Percentiles rank a stretch among this genome's conserved stretches.
Evolutionary conservation across 2,329 filamentous ascomycete genomes (phyloP).

Genomic region (Neofusicoccum sp.): DNA sequence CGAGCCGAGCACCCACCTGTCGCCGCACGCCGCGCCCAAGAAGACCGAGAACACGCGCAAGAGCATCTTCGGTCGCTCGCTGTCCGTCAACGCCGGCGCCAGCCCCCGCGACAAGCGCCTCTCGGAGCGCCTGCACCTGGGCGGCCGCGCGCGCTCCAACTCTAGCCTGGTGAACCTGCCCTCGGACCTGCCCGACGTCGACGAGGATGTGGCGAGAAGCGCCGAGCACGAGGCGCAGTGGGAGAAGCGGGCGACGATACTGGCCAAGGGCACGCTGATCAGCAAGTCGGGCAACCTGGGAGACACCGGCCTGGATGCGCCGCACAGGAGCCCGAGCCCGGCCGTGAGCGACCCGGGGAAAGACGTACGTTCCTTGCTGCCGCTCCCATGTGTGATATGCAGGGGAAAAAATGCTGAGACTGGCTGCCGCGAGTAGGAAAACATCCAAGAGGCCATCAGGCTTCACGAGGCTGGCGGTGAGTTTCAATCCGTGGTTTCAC

Average conservation of each 20-base stretch:
- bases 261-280: conserved; percentile 62
- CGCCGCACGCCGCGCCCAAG: conserved; percentile 22
- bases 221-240: conserved; percentile 63
- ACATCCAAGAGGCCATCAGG: conserved; percentile 93
- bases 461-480: conserved; percentile 77
- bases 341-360: conserved; percentile 38
- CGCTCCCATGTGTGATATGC: not conserved
- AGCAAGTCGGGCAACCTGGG: conserved; percentile 23
- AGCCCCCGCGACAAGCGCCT: conserved; percentile 46
- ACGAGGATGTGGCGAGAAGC: conserved; percentile 40
- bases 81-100: conserved; percentile 25
- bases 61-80: conserved; percentile 25
- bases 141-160: conserved; percentile 48
- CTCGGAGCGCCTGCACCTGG: conserved; percentile 69
- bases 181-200: conserved; percentile 73
- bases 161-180: conserved; percentile 73
- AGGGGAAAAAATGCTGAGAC: conserved; percentile 13
- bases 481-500: conserved; percentile 20
- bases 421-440: conserved; percentile 38
- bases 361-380: conserved; percentile 33
- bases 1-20: conserved; percentile 28
- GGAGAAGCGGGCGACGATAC: conserved; percentile 89
- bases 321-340: conserved; percentile 30
- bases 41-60: conserved; percentile 26
- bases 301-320: not conserved